Base-by-base conservation (phyloP, 1,139 yeast species). In the Sugiyamaella novakii region DNA sequence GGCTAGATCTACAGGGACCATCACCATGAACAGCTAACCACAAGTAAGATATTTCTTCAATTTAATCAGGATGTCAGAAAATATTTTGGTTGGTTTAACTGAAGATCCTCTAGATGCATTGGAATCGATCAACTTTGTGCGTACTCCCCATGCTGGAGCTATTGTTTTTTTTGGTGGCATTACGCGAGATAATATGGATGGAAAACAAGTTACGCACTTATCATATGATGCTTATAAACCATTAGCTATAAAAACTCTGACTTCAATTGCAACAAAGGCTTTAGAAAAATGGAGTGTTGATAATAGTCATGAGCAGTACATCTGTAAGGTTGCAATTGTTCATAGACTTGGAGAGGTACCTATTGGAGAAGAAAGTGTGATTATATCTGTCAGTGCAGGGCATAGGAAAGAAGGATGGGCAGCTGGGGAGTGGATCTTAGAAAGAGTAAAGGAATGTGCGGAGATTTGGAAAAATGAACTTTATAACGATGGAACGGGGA, bases 381-480 rank as follows among this genome's bases (percentile, higher is more conserved):
- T 71, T 27, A 69, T 76, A 18, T 74, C 73, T 0, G 69, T 76
- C n/a, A 68, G 76, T 31, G 64, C 74, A 2, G 68, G 71, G 3
- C 80, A 76, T 54, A 62, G 80, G n/a, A 59, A 67, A 36, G 76
- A 74, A 56, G 79, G 75, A 0, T 76, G 78, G 77, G 58, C 64
- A 12, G 72, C 76, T 5, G 77, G 71, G 2, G 69, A 66, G 47
- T 68, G 73, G 72, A 61, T 73, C 1, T 56, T 77, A 15, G 79
- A 76, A 48, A 61, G 65, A 43, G 68, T 76, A 22, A 76, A 77
- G 57, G 64, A 60, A 43, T 57, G 59, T 6, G 75, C 69, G 1
- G 80, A 77, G 56, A 75, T 76, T 19, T 76, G 80, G 80, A 76
- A 76, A 54, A 63, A 64, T 33, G 80, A 76, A 55, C 60, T 61